Conservation (phyloP, 768 basidiomycete genomes). For the Trametes gibbosa region DNA sequence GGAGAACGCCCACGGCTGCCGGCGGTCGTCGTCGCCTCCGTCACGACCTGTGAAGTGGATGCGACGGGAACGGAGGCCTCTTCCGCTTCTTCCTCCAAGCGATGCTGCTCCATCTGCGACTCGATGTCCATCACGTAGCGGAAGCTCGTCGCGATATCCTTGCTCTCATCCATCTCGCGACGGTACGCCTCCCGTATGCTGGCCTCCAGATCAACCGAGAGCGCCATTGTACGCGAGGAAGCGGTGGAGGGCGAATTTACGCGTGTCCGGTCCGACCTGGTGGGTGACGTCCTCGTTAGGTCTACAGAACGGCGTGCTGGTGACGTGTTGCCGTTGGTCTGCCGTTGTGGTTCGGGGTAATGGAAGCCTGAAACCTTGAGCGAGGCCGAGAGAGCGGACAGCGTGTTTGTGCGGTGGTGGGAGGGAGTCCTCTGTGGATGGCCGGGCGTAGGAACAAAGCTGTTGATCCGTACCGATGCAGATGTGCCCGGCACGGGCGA, state of each 20-base stretch:
- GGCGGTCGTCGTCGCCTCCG: background rate
- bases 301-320: slow-evolving; percentile 1
- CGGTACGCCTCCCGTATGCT: slow-evolving; percentile 38
- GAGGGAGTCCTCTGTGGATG: slow-evolving; percentile 32
- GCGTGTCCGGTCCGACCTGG: slow-evolving; percentile 15
- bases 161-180: slow-evolving; percentile 46
- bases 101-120: slow-evolving; percentile 34
- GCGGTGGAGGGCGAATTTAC: slow-evolving; percentile 25
- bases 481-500: slow-evolving; percentile 4
- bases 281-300: slow-evolving; percentile 6
- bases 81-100: slow-evolving; percentile 7
- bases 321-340: slow-evolving; percentile 14
- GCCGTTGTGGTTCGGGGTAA: slow-evolving; percentile 40
- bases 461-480: slow-evolving; percentile 42
- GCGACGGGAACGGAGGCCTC: slow-evolving; percentile 2
- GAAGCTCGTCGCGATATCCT: slow-evolving; percentile 47
- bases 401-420: slow-evolving; percentile 3
- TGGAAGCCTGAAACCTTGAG: slow-evolving; percentile 59
- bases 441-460: slow-evolving; percentile 52
- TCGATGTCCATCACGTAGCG: slow-evolving; percentile 45
- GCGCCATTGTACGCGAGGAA: slow-evolving; percentile 23
- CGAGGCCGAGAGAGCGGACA: slow-evolving; percentile 72
- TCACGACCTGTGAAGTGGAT: background rate
- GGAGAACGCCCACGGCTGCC: slow-evolving; percentile 6
- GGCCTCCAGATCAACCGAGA: slow-evolving; percentile 20